Conservation (phyloP, 495 filamentous ascomycete genomes). For the Rusavskia elegans region DNA sequence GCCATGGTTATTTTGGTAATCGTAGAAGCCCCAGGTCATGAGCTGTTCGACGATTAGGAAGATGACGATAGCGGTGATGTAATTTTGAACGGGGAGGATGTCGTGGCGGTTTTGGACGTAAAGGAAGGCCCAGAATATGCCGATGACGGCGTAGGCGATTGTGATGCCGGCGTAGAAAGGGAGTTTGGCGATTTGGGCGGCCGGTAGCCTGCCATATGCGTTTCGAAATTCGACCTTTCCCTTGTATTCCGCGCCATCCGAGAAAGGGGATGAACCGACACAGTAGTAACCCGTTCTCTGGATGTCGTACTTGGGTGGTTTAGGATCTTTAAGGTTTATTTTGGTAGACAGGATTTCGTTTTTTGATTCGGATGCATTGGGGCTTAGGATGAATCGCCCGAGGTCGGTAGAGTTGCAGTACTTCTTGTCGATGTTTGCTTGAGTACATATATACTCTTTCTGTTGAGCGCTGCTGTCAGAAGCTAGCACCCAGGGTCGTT, state of each 20-base stretch:
- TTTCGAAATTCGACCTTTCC: conserved; percentile 85
- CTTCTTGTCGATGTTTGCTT: conserved; percentile 43
- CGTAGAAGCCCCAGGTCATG: conserved; percentile 98
- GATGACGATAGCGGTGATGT: conserved; percentile 91
- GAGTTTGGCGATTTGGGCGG: conserved; percentile 87
- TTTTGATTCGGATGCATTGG: conserved; percentile 51
- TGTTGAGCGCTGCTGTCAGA: conserved; percentile 13
- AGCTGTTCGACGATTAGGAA: conserved; percentile 92
- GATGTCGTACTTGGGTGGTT: conserved; percentile 63
- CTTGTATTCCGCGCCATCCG: conserved; percentile 44
- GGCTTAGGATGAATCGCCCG: conserved; percentile 70
- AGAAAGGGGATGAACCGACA: conserved; percentile 58
- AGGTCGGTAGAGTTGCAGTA: conserved; percentile 58
- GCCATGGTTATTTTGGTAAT: conserved; percentile 82
- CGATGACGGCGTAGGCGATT: conserved; percentile 82
- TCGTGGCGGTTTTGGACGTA: conserved; percentile 90
- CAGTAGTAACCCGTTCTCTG: conserved; percentile 93
- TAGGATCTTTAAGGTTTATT: conserved; percentile 62
- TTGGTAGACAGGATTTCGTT: conserved; percentile 62
- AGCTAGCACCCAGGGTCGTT: neutral
- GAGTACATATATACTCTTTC: conserved; percentile 64
- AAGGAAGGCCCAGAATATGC: conserved; percentile 82
- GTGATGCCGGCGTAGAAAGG: conserved; percentile 94
- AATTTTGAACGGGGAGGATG: conserved; percentile 97
- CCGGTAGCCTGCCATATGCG: conserved; percentile 89